These are phyloP conservation scores for Oropetium thomaeum DNA, from an alignment of 176 grass and related monocot species.

Conservation along the genomic window DNA sequence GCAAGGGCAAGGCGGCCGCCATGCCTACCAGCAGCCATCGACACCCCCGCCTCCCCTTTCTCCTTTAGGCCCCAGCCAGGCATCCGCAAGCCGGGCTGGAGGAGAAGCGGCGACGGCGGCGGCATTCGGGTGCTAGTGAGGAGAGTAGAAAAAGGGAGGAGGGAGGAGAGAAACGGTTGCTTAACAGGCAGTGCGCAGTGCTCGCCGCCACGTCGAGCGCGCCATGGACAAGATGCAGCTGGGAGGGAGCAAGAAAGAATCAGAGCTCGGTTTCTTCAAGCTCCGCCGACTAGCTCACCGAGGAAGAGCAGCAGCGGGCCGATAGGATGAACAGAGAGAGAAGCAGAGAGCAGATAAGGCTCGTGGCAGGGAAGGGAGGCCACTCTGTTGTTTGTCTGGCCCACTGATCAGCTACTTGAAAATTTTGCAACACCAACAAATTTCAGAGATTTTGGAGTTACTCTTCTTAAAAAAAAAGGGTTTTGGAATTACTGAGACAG, in stretches of 20 bases:
- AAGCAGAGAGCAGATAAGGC: background rate
- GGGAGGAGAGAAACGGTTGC: background rate
- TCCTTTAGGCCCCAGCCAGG: background rate
- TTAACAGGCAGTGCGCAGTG: background rate
- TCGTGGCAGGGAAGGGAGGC: background rate
- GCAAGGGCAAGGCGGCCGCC: background rate
- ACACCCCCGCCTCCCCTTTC: background rate
- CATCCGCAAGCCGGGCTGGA: background rate
- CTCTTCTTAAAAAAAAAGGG: too few species aligned
- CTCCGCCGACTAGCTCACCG: background rate
- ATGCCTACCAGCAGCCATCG: background rate
- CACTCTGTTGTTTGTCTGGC: too few species aligned
- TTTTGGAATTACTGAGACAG: too few species aligned
- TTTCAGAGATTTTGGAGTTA: too few species aligned
- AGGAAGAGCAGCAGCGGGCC: background rate
- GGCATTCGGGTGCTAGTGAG: background rate
- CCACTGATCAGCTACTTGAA: background rate
- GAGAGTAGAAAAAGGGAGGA: background rate
- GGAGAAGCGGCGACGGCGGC: background rate
- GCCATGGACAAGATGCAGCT: background rate
- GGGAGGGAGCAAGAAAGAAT: background rate
- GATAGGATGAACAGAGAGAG: background rate
- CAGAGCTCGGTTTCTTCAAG: background rate
- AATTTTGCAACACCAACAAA: too few species aligned
- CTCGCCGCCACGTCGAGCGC: background rate